Base-by-base conservation (phyloP, 2,329 filamentous ascomycete species). In the Sporothrix pseudoabietina region DNA sequence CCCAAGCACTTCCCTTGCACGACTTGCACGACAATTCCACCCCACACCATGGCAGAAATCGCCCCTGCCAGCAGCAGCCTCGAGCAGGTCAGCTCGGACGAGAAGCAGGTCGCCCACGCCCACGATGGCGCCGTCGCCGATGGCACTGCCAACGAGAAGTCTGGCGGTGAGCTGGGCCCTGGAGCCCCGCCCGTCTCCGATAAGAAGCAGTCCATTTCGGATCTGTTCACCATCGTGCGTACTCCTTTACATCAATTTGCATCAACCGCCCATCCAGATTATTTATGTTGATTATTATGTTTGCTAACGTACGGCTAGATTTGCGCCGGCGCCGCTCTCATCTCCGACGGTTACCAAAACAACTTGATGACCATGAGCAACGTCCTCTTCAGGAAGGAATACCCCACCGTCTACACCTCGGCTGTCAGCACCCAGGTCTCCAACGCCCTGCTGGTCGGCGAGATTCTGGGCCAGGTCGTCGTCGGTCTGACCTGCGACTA, bases 371-470 rank as follows among this genome's bases (percentile, higher is more conserved):
- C 78, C 35, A 80, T 81, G 79, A 79, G 80, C 63, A 78, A 78
- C 0, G 77, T 82, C 0, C 74, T 81, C n/a, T 75, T 77, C 35
- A 74, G 76, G 68, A 76, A 74, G 39, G 73, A 80, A 41, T 82
- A 82, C 57, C 78, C 79, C 0, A 73, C 78, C 16, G 77, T 80
- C 19, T 82, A 80, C 73, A 81, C 80, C 1, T 74, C 77, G 0
- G 70, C 73, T 0, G 78, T 83, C 61, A 83, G 81, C 75, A 83
- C 82, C 0, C 79, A 80, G 59, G 78, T 89, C 2, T 86, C 84
- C 59, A 88, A 89, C 75, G 83, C 87, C 1, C 86, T 86, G 75
- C 80, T 88, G 2, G 83, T 88, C 61, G 87, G 87, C 55, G 84
- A 87, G 78, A 86, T 87, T 72, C 79, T 87, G 61, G 87, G 87